Conservation (phyloP, 371 early-diverging fungal genomes). For the Fennellomyces sp. region DNA sequence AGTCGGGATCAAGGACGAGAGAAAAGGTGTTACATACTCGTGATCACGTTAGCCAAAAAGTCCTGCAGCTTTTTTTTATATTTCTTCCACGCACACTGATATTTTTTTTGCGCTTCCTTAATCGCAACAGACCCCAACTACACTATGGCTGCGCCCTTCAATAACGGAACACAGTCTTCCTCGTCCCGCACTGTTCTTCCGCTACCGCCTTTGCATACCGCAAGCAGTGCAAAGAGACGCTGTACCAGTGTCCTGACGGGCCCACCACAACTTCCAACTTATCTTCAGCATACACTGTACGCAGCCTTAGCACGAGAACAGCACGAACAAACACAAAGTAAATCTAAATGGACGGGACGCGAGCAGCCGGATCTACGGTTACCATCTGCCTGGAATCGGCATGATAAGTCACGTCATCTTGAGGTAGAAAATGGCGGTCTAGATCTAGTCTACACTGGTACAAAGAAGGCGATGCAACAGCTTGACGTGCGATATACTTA, state of each 20-base stretch:
- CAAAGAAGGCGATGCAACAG: background rate
- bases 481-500: background rate
- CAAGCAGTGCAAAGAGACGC: background rate
- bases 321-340: constrained; percentile 11
- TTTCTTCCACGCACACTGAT: too few species aligned
- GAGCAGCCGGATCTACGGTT: constrained; percentile 55
- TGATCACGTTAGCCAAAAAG: too few species aligned
- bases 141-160: too few species aligned
- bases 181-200: background rate
- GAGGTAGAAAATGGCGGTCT: constrained; percentile 52
- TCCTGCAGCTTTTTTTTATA: too few species aligned
- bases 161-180: too few species aligned
- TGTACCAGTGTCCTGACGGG: background rate
- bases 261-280: constrained; percentile 27
- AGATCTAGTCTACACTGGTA: constrained; percentile 61
- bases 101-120: too few species aligned
- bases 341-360: constrained; percentile 57
- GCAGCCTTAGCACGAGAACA: constrained; percentile 31
- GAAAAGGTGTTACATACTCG: too few species aligned
- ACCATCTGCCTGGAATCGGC: constrained; percentile 67
- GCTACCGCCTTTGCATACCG: background rate
- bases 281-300: constrained; percentile 34
- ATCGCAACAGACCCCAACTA: too few species aligned
- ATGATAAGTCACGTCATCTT: constrained; percentile 62
- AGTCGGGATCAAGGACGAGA: too few species aligned